Evolutionary conservation across 2,329 filamentous ascomycete genomes (phyloP).

Genomic region (Exophiala sp.): DNA sequence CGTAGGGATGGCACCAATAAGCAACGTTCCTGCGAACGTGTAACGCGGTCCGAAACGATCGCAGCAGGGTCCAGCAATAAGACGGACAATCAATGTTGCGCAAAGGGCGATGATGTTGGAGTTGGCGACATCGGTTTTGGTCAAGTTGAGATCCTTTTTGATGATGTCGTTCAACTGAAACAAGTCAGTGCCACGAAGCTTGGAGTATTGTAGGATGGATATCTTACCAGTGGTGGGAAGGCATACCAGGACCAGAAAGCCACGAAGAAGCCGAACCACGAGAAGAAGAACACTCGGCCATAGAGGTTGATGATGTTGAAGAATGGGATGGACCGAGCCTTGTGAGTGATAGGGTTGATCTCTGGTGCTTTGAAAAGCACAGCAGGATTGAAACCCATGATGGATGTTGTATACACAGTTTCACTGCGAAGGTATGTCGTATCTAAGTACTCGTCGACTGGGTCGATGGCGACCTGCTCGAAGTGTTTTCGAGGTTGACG

Average conservation of each 20-base stretch:
- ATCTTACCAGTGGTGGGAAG: slow-evolving; percentile 74
- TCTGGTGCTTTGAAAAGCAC: slow-evolving; percentile 52
- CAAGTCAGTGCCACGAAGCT: slow-evolving; percentile 24
- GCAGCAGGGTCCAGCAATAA: slow-evolving; percentile 77
- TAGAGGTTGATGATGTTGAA: slow-evolving; percentile 76
- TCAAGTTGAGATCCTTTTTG: slow-evolving; percentile 71
- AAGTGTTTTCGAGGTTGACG: background rate
- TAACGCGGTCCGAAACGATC: slow-evolving; percentile 77
- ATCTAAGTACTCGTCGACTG: background rate
- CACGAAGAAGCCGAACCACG: slow-evolving; percentile 80
- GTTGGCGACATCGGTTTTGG: slow-evolving; percentile 70
- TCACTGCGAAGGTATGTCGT: background rate
- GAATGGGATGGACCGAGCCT: slow-evolving; percentile 74
- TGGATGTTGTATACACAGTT: background rate
- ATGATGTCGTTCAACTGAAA: slow-evolving; percentile 68
- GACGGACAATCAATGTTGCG: slow-evolving; percentile 71
- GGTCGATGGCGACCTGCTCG: background rate
- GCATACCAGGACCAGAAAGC: slow-evolving; percentile 90
- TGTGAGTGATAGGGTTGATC: slow-evolving; percentile 79
- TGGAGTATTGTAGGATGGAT: slow-evolving; percentile 7
- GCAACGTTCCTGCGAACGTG: slow-evolving; percentile 74
- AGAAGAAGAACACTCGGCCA: slow-evolving; percentile 86
- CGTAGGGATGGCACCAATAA: slow-evolving; percentile 74
- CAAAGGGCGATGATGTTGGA: slow-evolving; percentile 83
- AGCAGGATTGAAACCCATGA: slow-evolving; percentile 13